Percentiles rank a stretch among this genome's conserved stretches.
phyloP scores from a whole-genome alignment of 768 basidiomycete genomes.

The Lentinula raphanica region DNA sequence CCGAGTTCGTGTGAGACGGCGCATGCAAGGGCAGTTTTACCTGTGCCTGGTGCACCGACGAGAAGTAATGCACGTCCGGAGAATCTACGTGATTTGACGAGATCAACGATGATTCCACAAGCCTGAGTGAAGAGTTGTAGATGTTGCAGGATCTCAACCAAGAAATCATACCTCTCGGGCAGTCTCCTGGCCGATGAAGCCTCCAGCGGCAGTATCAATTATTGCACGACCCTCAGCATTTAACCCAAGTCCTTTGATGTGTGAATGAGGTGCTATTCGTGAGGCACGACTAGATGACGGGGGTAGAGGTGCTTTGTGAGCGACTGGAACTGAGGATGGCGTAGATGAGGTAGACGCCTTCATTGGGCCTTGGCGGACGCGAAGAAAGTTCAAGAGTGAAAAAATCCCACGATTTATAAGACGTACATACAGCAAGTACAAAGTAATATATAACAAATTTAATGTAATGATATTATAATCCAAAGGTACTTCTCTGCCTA shows the following conservation, averaged over 20 bases:
- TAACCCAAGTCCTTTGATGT: constrained; percentile 94
- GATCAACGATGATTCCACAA: constrained; percentile 85
- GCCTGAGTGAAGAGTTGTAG: constrained; percentile 45
- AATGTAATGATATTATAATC: not conserved
- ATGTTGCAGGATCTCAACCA: not conserved
- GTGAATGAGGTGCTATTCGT: constrained; percentile 87
- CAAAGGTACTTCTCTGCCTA: not conserved
- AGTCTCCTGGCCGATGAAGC: constrained; percentile 86
- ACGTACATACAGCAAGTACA: not conserved
- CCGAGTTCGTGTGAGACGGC: constrained; percentile 95
- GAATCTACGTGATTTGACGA: constrained; percentile 88
- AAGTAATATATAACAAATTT: not conserved
- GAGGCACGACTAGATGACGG: constrained; percentile 67
- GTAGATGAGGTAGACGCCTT: constrained; percentile 37
- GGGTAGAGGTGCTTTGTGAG: constrained; percentile 70
- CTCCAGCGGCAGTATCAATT: constrained; percentile 51
- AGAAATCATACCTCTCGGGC: constrained; percentile 68
- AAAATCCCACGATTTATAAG: not conserved
- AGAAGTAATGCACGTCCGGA: constrained; percentile 89
- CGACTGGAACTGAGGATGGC: constrained; percentile 46
- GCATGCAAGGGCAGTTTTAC: constrained; percentile 96
- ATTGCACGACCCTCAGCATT: constrained; percentile 77
- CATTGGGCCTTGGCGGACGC: constrained; percentile 19
- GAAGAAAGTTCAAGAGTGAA: not conserved
- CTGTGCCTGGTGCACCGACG: constrained; percentile 94